Conservation (phyloP, 2,329 filamentous ascomycete species). For the Nigrospora sphaerica region DNA sequence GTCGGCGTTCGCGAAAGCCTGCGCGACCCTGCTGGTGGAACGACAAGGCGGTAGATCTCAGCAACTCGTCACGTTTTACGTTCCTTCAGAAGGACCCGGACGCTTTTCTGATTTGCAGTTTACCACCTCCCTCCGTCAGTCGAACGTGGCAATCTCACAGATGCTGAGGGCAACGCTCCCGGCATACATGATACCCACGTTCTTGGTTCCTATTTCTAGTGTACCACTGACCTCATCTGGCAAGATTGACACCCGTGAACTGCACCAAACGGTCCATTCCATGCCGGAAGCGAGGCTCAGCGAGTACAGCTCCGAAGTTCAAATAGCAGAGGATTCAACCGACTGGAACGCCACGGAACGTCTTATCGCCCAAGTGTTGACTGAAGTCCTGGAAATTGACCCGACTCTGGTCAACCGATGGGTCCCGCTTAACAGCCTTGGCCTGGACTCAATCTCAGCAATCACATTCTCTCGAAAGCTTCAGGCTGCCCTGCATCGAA, state of each 20-base stretch:
- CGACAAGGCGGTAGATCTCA: conserved; percentile 30
- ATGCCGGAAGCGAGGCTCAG: conserved; percentile 40
- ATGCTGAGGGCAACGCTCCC: conserved; percentile 52
- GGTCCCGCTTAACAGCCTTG: conserved; percentile 70
- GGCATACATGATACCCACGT: conserved; percentile 71
- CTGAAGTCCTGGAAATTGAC: conserved; percentile 38
- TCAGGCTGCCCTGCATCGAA: conserved; percentile 31
- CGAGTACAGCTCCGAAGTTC: conserved; percentile 18
- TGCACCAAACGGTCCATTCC: conserved; percentile 40
- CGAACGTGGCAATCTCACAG: conserved; percentile 42
- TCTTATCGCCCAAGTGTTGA: conserved; percentile 47
- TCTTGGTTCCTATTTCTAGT: conserved; percentile 60
- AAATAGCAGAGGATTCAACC: conserved; percentile 21
- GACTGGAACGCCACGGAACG: conserved; percentile 50
- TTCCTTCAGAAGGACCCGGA: conserved; percentile 28
- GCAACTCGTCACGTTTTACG: conserved; percentile 64
- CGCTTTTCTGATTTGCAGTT: conserved; percentile 30
- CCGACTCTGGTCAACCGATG: conserved; percentile 46
- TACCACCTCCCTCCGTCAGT: conserved; percentile 16
- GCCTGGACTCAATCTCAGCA: conserved; percentile 76
- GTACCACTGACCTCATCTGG: conserved; percentile 69
- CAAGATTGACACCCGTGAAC: conserved; percentile 58
- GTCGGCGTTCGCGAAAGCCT: conserved; percentile 47
- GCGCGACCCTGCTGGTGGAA: conserved; percentile 53
- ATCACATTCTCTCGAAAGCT: conserved; percentile 61